Percentiles rank a stretch among this genome's conserved stretches.
These are phyloP conservation scores for Ogataea hybrid DNA, from an alignment of 1,139 yeast genomes.

Conservation along the genomic window DNA sequence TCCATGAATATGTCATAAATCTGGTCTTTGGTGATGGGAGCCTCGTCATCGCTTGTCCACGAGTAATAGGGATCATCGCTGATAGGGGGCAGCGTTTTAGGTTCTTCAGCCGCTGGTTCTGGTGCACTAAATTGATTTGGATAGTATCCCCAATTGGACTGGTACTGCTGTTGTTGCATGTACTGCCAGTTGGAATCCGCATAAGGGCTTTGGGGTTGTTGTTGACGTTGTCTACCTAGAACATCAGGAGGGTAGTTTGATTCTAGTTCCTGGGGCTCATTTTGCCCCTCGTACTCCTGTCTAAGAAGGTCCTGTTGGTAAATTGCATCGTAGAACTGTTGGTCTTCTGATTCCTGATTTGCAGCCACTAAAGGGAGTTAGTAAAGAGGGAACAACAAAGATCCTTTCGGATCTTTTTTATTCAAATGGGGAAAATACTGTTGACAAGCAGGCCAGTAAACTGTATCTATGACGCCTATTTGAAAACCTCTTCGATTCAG, in stretches of 20 bases:
- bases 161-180: conserved; percentile 11
- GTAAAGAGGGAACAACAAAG: conserved; percentile 3
- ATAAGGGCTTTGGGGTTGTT: conserved; percentile 8
- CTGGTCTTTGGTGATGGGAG: conserved; percentile 81
- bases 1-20: conserved; percentile 91
- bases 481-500: too few relatives aligned
- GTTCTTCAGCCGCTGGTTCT: conserved; percentile 12
- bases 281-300: conserved; percentile 7
- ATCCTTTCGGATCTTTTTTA: background rate
- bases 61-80: conserved; percentile 87
- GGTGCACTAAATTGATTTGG: conserved; percentile 11
- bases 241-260: conserved; percentile 15
- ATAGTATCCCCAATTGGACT: conserved; percentile 10
- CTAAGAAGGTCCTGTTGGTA: conserved; percentile 10
- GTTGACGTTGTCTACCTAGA: conserved; percentile 9
- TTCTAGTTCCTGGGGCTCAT: conserved; percentile 7
- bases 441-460: background rate
- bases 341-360: conserved; percentile 10
- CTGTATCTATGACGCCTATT: background rate
- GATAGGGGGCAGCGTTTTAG: conserved; percentile 26
- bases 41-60: conserved; percentile 91
- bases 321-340: conserved; percentile 13
- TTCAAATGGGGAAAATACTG: conserved; percentile 6
- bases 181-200: conserved; percentile 17
- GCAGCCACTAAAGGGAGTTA: conserved; percentile 13